These are phyloP conservation scores for Stephania yunnanensis DNA, from an alignment of 164 flowering plant genomes.

Conservation along the genomic window DNA sequence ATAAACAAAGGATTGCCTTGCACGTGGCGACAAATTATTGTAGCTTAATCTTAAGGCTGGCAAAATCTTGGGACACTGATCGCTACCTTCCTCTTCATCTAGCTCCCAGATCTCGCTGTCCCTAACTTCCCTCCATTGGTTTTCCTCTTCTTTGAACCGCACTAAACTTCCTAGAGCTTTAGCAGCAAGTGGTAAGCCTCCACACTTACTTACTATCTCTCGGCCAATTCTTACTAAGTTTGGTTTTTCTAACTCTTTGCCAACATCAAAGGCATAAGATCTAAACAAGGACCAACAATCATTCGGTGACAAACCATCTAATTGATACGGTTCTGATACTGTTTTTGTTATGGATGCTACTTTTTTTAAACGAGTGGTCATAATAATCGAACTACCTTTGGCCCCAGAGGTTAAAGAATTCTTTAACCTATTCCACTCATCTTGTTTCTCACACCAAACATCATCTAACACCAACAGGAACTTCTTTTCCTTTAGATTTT, in stretches of 20 bases:
- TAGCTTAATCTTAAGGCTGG: slow-evolving; percentile 23
- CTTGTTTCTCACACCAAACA: too few species aligned
- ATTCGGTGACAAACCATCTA: background rate
- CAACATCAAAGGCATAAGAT: background rate
- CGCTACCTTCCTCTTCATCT: background rate
- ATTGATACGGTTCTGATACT: too few species aligned
- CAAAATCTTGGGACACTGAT: background rate
- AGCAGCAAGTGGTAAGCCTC: too few species aligned
- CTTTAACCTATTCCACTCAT: too few species aligned
- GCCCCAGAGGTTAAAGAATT: background rate
- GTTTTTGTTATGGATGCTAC: background rate
- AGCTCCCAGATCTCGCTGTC: slow-evolving; percentile 18
- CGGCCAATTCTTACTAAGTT: too few species aligned
- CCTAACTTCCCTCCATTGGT: too few species aligned
- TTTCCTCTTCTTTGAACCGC: too few species aligned
- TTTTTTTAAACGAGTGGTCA: background rate
- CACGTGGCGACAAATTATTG: slow-evolving; percentile 11
- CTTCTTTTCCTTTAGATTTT: background rate
- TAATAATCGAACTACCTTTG: background rate
- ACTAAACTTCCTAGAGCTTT: too few species aligned
- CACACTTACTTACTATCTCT: too few species aligned
- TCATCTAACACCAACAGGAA: background rate
- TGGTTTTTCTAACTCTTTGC: too few species aligned
- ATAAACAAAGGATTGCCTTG: slow-evolving; percentile 9
- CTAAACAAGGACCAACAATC: background rate